Evolutionary conservation across 2,329 filamentous ascomycete genomes (phyloP), one percentile per base, ranked within the genome.

Genomic region (Aaosphaeria pasadenensis): DNA sequence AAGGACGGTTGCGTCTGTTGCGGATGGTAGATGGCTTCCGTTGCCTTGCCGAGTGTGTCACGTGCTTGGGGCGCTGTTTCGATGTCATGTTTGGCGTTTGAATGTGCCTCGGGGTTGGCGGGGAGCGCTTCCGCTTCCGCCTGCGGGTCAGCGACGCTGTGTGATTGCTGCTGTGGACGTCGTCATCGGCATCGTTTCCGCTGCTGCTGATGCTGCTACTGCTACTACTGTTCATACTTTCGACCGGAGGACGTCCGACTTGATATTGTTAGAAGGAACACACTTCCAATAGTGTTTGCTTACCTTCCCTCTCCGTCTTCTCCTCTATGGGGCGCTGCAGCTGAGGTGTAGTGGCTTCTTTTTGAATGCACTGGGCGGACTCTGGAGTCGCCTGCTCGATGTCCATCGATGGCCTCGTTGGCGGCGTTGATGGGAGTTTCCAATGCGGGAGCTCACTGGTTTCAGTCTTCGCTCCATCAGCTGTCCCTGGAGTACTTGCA

Each of bases 41-140:
- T 42, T 32, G 47, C 47, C 17, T 45, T 31, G 43, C 31, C 11
- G 47, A 42, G 36, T 17, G 32, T 43, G 29, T 17, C 35, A 36
- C 30, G 48, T 17, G 48, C 39, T 36, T 45, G 43, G 28, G 30
- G 38, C 39, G 24, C 45, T 44, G 45, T 42, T 51, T 45, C 38
- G 42, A 44, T 40, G 42, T 30, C 24, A 29, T 44, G 35, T 47
- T 50, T 42, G 44, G 30, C 45, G 4, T 41, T 50, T 30, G 42
- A 50, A n/a, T 48, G 36, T 50, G 42, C 43, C 41, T 44, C 39
- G 47, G 46, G 43, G 44, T 38, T 41, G 50, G 35, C 28, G 47
- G 43, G 42, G 17, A 32, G 17, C 41, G 50, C 47, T 52, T 49
- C 41, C 47, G 46, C 47, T 54, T 53, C 47, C 42, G 49, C 42